Evolutionary conservation across 176 grass and related monocot genomes (phyloP).

Genomic region (Carex kokanica): DNA sequence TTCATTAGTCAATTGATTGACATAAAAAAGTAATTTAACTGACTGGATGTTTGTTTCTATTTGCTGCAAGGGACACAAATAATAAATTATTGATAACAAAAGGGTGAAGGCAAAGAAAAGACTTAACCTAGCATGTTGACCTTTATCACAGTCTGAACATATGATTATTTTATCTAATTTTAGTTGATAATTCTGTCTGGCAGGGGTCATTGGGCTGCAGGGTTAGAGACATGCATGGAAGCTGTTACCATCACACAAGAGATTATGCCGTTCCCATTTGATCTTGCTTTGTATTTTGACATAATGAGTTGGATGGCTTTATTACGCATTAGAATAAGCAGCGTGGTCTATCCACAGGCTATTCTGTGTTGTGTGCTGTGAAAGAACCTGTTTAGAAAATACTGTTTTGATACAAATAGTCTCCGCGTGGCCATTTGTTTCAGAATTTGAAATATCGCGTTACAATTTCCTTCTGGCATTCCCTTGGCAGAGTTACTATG

Average conservation of each 20-base stretch:
- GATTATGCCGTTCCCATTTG: background rate
- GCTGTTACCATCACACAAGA: background rate
- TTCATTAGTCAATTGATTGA: background rate
- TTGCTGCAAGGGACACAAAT: background rate
- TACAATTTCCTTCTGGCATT: too few species aligned
- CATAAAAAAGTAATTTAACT: background rate
- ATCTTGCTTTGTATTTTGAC: background rate
- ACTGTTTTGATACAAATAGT: background rate
- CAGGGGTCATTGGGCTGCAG: constrained; percentile 80
- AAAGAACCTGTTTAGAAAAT: constrained; percentile 14
- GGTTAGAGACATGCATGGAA: constrained; percentile 35
- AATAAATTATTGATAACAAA: background rate
- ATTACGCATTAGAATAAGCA: background rate
- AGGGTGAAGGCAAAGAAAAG: background rate
- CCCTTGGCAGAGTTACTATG: background rate
- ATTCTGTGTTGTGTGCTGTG: constrained; percentile 23
- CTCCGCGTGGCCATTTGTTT: background rate
- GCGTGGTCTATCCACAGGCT: constrained; percentile 27
- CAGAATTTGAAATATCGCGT: too few species aligned
- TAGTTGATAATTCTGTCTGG: background rate
- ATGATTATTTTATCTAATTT: constrained; percentile 1
- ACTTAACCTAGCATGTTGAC: background rate
- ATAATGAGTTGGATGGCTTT: background rate
- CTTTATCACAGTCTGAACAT: background rate
- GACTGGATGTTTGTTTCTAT: background rate